Evolutionary conservation across 208 protist species (phyloP).

Genomic region (Trypanosoma mega): DNA sequence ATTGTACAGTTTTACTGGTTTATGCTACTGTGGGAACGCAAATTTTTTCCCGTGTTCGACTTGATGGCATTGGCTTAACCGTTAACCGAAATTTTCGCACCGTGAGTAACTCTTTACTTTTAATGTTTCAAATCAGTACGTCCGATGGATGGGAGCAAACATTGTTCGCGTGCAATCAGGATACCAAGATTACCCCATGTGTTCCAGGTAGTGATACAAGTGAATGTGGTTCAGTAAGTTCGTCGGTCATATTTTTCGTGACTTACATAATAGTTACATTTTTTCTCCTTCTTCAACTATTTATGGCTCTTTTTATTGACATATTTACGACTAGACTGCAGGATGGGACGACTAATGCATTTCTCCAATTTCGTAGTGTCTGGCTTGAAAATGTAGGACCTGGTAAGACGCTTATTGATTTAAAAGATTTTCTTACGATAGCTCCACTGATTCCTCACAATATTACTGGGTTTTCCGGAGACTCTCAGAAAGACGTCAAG

Average conservation of each 20-base stretch:
- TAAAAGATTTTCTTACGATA: not conserved
- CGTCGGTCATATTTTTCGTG: conserved; percentile 29
- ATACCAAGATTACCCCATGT: conserved; percentile 2
- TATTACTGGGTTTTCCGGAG: not conserved
- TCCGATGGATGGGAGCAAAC: conserved; percentile 42
- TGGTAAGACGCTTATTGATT: not conserved
- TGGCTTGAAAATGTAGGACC: conserved; percentile 29
- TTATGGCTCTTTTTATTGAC: conserved; percentile 26
- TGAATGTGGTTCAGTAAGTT: conserved; percentile 1
- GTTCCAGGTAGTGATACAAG: not conserved
- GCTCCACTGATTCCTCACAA: not conserved
- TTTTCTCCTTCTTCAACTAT: conserved; percentile 24
- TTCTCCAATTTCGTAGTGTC: conserved; percentile 24
- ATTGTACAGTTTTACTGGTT: conserved; percentile 34
- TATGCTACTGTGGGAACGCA: conserved; percentile 53
- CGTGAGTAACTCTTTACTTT: conserved; percentile 41
- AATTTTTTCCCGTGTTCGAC: conserved; percentile 45
- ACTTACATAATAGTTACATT: conserved; percentile 20
- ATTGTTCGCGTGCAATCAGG: conserved; percentile 25
- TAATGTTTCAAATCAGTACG: conserved; percentile 57
- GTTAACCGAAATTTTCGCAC: conserved; percentile 63
- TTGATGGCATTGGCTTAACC: conserved; percentile 29
- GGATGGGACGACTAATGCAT: conserved; percentile 26
- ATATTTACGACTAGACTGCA: conserved; percentile 23
- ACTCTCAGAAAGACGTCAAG: conserved; percentile 10